These are phyloP conservation scores for Turnera subulata DNA, from an alignment of 345 rosid genomes.

Conservation along the genomic window DNA sequence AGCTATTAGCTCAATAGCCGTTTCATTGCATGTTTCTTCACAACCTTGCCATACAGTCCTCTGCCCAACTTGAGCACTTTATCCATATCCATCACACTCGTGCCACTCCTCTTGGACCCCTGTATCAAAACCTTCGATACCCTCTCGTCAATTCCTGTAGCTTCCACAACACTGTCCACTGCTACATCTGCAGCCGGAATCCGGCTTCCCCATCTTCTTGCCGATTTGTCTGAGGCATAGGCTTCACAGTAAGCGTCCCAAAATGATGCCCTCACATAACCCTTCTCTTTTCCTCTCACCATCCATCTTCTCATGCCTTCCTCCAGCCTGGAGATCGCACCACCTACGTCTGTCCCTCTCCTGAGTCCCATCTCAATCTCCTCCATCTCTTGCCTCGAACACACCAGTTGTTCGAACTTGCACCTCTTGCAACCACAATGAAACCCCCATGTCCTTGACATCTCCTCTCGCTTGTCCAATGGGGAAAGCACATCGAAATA, in stretches of 20 bases:
- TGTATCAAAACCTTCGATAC: conserved; percentile 42
- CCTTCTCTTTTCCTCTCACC: conserved; percentile 72
- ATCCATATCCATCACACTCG: conserved; percentile 45
- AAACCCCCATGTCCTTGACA: conserved; percentile 74
- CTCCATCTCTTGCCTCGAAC: conserved; percentile 42
- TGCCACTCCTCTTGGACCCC: conserved; percentile 38
- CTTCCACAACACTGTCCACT: conserved; percentile 52
- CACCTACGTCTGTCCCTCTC: conserved; percentile 57
- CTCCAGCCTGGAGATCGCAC: conserved; percentile 47
- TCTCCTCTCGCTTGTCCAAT: conserved; percentile 49
- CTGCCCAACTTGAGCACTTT: conserved; percentile 47
- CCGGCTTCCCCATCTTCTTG: conserved; percentile 70
- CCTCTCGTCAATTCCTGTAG: conserved; percentile 66
- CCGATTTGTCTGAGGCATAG: conserved; percentile 48
- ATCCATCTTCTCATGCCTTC: conserved; percentile 69
- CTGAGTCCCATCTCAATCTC: conserved; percentile 55
- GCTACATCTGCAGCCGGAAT: conserved; percentile 48
- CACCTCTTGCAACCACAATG: conserved; percentile 64
- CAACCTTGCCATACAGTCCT: conserved; percentile 67
- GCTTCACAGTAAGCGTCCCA: conserved; percentile 58
- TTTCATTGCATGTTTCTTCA: conserved; percentile 70
- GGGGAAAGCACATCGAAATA: conserved; percentile 61
- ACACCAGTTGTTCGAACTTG: conserved; percentile 47
- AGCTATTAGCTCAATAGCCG: too few relatives aligned
- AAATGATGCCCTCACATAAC: conserved; percentile 72